Evolutionary conservation across 139 green algal species (phyloP).

Genomic region (Coccomyxa sp.): DNA sequence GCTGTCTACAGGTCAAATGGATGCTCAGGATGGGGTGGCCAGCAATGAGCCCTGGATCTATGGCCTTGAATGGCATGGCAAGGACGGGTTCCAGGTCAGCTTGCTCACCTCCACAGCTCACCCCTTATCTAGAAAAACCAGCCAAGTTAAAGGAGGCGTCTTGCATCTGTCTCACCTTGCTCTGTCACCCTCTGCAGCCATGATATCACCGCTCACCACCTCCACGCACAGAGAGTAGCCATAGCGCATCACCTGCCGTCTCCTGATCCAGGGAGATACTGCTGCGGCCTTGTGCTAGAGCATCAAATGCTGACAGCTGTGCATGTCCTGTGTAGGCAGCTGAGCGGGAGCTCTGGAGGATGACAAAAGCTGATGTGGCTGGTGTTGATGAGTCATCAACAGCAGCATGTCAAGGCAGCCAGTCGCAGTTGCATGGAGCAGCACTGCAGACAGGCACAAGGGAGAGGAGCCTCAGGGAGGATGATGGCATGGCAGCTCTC

Average conservation of each 20-base stretch:
- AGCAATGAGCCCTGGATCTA: constrained; percentile 46
- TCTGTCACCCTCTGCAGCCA: not conserved
- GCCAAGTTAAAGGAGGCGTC: not conserved
- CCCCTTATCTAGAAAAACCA: not conserved
- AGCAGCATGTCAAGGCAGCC: too few species aligned
- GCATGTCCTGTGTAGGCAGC: too few species aligned
- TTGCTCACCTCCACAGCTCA: not conserved
- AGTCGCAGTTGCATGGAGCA: not conserved
- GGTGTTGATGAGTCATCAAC: too few species aligned
- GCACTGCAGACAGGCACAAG: not conserved
- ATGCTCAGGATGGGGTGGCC: constrained; percentile 61
- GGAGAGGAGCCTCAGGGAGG: not conserved
- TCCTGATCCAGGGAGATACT: too few species aligned
- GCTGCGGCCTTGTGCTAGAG: too few species aligned
- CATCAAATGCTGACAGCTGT: too few species aligned
- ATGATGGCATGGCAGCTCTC: not conserved
- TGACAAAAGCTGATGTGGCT: too few species aligned
- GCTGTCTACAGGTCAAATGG: constrained; percentile 49
- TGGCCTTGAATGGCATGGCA: constrained; percentile 40
- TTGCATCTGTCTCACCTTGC: not conserved
- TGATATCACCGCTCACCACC: not conserved
- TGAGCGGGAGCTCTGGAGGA: too few species aligned
- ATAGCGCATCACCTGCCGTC: not conserved
- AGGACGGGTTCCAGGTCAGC: too few species aligned
- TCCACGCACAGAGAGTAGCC: not conserved